phyloP scores from a whole-genome alignment of 2,329 filamentous ascomycete species.

The Alternaria metachromatica region DNA sequence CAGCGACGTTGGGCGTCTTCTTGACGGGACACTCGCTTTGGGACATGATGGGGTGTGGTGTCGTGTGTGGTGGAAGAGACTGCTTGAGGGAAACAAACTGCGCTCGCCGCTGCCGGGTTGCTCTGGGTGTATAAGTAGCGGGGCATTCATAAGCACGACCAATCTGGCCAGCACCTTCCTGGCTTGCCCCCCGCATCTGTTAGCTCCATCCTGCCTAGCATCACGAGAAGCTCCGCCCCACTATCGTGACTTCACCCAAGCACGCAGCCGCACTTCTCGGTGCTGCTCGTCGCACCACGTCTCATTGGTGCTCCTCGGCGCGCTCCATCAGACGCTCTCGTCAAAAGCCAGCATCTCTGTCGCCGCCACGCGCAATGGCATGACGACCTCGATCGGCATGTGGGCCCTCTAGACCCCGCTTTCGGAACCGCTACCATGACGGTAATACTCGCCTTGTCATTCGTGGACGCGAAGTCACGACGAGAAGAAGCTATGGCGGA shows the following conservation, averaged over 20 bases:
- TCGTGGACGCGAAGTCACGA: slow-evolving; percentile 22
- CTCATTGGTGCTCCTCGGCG: background rate
- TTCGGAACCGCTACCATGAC: slow-evolving; percentile 18
- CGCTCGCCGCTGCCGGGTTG: slow-evolving; percentile 3
- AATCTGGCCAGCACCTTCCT: slow-evolving; percentile 33
- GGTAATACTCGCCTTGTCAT: slow-evolving; percentile 12
- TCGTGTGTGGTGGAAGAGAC: slow-evolving; percentile 14
- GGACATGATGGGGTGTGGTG: slow-evolving; percentile 37
- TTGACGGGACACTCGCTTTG: slow-evolving; percentile 46
- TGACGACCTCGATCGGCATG: slow-evolving; percentile 3
- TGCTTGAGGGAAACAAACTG: slow-evolving; percentile 12
- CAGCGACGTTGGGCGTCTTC: slow-evolving; percentile 49
- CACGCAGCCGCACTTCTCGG: background rate
- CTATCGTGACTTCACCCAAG: slow-evolving; percentile 2
- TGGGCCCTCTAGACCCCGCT: slow-evolving; percentile 23
- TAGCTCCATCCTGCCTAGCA: slow-evolving; percentile 27
- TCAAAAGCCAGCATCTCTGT: background rate
- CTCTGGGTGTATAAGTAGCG: slow-evolving; percentile 29
- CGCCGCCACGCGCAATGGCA: background rate
- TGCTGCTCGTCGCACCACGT: background rate
- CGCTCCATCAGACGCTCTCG: background rate
- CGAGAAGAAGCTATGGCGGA: slow-evolving; percentile 4
- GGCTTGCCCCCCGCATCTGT: slow-evolving; percentile 32
- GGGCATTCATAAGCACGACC: slow-evolving; percentile 38
- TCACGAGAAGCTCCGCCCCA: slow-evolving; percentile 18